Base-by-base conservation (phyloP, 768 basidiomycete genomes). In the Tricholoma terreum region DNA sequence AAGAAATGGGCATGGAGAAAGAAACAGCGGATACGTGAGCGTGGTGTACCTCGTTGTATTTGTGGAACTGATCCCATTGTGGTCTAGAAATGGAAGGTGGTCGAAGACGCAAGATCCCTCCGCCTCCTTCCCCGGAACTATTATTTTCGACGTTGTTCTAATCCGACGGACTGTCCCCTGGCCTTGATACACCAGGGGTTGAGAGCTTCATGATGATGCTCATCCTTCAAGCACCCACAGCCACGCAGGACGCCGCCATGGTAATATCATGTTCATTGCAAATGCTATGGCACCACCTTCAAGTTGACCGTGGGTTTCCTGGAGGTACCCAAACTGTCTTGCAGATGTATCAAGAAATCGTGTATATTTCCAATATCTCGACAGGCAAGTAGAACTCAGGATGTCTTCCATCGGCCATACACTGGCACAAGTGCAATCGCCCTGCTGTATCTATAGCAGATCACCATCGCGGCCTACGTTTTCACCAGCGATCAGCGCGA, bases 1-100 rank as follows among this genome's bases (percentile, higher is more conserved):
- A 73, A 70, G 54, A 68, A 66, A 50, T 80, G 79, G 79, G 78
- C 67, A 11, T 76, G 75, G 75, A 73, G 77, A 57, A 71, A 68
- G 57, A 74, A 69, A 40, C 75, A 76, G 56, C 64, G 73, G 58
- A 55, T 66, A 36, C 64, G 77, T 77, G 45, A 58, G 74, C 69
- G 12, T 33, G 48, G 52, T 54, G 8, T 27, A 22, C 33, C 31
- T 57, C 11, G n/a, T 9, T 21, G 15, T 15, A 22, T 21, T 15
- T 7, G 1, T 30, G 30, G 14, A 36, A 46, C 17, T 48, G 21
- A 50, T 22, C 12, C 14, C 22, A n/a, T 40, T 14, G n/a, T 35
- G 30, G 9, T 30, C 31, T 27, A 54, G 52, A 54, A 17, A 58
- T 40, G 48, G 40, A 31, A 38, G 24, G 35, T 15, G 34, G 24